These are phyloP conservation scores for Botrytis pseudocinerea DNA, from an alignment of 2,329 filamentous ascomycete genomes.

Conservation along the genomic window DNA sequence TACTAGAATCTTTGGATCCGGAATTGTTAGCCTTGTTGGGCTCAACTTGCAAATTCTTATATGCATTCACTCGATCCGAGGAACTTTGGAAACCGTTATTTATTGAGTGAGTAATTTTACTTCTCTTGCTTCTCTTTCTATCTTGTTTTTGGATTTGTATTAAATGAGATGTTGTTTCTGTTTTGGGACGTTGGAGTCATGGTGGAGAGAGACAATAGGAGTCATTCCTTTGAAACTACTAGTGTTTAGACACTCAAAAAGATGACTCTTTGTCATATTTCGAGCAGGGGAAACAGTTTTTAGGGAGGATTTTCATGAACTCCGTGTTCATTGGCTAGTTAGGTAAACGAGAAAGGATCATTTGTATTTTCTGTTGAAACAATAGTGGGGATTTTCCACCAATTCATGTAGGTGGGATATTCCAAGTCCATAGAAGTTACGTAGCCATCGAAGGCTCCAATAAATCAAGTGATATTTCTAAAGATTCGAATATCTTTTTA, in stretches of 20 bases:
- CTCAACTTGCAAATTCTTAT: conserved; percentile 79
- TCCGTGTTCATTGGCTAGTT: not conserved
- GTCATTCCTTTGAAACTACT: conserved; percentile 5
- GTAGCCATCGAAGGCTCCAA: not conserved
- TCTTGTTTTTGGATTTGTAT: not conserved
- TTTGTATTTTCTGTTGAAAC: not conserved
- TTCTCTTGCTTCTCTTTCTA: not conserved
- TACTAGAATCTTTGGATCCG: conserved; percentile 75
- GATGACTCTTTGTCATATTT: not conserved
- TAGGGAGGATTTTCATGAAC: not conserved
- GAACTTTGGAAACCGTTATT: conserved; percentile 89
- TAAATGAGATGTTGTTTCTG: not conserved
- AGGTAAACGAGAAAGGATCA: not conserved
- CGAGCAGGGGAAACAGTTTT: not conserved
- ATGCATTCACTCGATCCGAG: conserved; percentile 80
- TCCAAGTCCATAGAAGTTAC: not conserved
- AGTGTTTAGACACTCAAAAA: not conserved
- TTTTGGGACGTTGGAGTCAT: not conserved
- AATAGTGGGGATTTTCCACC: not conserved
- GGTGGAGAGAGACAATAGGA: not conserved
- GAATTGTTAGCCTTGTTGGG: conserved; percentile 64
- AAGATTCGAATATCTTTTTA: not conserved
- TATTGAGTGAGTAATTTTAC: conserved; percentile 68
- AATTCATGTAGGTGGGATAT: not conserved
- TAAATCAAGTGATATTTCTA: not conserved